These are phyloP conservation scores for Pyrenophora teres DNA, from an alignment of 2,329 filamentous ascomycete genomes.

Conservation along the genomic window DNA sequence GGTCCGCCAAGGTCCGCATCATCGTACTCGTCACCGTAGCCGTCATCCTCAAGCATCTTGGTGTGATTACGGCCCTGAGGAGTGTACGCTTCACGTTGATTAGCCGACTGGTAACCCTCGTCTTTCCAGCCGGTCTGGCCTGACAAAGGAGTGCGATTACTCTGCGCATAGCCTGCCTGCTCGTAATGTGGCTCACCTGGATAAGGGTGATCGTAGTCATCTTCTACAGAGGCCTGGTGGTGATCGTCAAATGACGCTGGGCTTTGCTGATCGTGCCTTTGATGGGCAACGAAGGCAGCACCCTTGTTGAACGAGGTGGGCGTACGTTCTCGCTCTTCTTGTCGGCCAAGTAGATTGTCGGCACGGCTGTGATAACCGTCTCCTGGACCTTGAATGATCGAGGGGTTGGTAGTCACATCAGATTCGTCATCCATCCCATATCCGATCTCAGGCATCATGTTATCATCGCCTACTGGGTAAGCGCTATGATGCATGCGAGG, in stretches of 20 bases:
- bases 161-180: slow-evolving; percentile 37
- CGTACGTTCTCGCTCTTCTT: slow-evolving; percentile 43
- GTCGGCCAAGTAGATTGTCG: slow-evolving; percentile 39
- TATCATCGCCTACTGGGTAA: slow-evolving; percentile 64
- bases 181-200: slow-evolving; percentile 43
- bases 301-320: slow-evolving; percentile 39
- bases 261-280: slow-evolving; percentile 35
- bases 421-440: slow-evolving; percentile 62
- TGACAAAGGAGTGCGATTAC: slow-evolving; percentile 46
- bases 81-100: slow-evolving; percentile 59
- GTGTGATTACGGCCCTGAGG: slow-evolving; percentile 54
- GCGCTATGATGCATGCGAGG: slow-evolving; percentile 71
- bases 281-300: slow-evolving; percentile 56
- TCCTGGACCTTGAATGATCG: slow-evolving; percentile 73
- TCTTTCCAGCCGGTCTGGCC: slow-evolving; percentile 66
- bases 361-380: slow-evolving; percentile 51
- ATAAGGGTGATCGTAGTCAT: slow-evolving; percentile 43
- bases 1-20: slow-evolving; percentile 46
- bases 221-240: slow-evolving; percentile 46
- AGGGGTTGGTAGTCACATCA: slow-evolving; percentile 83
- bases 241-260: slow-evolving; percentile 33
- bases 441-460: slow-evolving; percentile 79
- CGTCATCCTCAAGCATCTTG: slow-evolving; percentile 61
- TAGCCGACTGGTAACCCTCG: slow-evolving; percentile 89
- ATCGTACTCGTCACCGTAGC: slow-evolving; percentile 58